A percentile compares a stretch with the other conserved stretches of the same genome.
Evolutionary conservation across 768 basidiomycete species (phyloP).

Genomic region (Fomitopsis serialis): DNA sequence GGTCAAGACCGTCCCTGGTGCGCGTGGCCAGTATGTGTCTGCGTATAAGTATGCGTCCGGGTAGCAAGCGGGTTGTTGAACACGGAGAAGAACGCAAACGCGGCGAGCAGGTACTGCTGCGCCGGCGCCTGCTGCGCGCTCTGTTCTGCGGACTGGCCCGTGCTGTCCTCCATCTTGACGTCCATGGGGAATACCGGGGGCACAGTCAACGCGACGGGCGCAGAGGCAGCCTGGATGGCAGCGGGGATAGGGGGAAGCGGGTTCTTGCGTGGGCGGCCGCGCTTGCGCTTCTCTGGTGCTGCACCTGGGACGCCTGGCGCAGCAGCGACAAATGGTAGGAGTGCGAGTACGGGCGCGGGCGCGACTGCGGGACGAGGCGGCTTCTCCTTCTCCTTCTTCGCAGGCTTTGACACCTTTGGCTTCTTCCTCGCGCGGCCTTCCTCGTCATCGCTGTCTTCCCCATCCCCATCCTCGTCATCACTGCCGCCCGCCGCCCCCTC

Average conservation of each 20-base stretch:
- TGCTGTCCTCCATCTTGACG: constrained; percentile 12
- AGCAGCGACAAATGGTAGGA: too few species aligned
- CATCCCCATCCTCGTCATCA: constrained; percentile 47
- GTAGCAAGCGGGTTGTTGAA: constrained; percentile 70
- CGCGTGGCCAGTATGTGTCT: constrained; percentile 30
- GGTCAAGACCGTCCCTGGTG: constrained; percentile 58
- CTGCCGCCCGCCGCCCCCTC: constrained; percentile 35
- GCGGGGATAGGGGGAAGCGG: constrained; percentile 37
- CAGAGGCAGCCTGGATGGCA: constrained; percentile 11
- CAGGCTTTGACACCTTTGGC: constrained; percentile 58
- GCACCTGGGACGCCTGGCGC: constrained; percentile 27
- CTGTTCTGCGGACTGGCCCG: constrained; percentile 8
- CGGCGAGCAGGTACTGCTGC: constrained; percentile 72
- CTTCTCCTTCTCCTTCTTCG: constrained; percentile 48
- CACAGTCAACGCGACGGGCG: constrained; percentile 7
- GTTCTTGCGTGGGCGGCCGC: constrained; percentile 77
- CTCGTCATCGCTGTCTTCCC: constrained; percentile 38
- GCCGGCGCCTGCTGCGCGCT: constrained; percentile 14
- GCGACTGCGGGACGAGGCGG: constrained; percentile 25
- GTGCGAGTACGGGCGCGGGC: constrained; percentile 22
- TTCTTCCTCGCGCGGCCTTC: constrained; percentile 40
- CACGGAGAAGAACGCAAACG: constrained; percentile 81
- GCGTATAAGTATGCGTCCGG: constrained; percentile 22
- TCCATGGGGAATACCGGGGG: constrained; percentile 13
- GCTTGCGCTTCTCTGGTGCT: constrained; percentile 74